Base-by-base conservation (phyloP, 2,329 filamentous ascomycete genomes). In the Sarocladium oryzae region DNA sequence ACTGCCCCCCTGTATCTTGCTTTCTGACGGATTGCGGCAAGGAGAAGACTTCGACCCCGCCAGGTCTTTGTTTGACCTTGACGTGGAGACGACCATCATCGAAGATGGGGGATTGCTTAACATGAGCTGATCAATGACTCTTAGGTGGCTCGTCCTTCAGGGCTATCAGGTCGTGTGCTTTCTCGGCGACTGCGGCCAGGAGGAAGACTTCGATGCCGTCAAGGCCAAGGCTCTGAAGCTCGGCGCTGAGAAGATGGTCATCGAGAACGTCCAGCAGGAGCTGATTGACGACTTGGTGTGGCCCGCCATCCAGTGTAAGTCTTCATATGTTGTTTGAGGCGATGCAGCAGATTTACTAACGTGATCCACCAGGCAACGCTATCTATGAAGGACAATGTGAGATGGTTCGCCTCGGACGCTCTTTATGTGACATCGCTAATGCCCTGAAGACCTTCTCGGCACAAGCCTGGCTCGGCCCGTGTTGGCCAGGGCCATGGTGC, bases 271-370 rank as follows among this genome's bases (percentile, higher is more conserved):
- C 52, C 78, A 79, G 56, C 75, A 77, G 60, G 83, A 87, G 68
- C 89, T 90, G 64, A 78, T 90, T 56, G 83, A 88, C 60, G 79
- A 89, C 69, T 77, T 89, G 33, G 86, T 83, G 75, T 89, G 85
- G 77, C 84, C 81, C 52, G 86, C 86, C 53, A 78, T 90, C 57
- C 83, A 86, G 67, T 86, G 82, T 56, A 28, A 41, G 37, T 49
- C 18, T 46, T 21, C 21, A 26, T 20, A 28, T 4, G 24, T 23
- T 30, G 24, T 23, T 23, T 24, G 10, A 3, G n/a, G 24, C 3
- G 8, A 16, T 5, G 20, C 46, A 24, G 3, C 43, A 21, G 23
- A 18, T 26, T 35, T 40, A 23, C 49, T 52, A 11, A 53, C 49
- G 37, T 5, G 38, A 20, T 36, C 45, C 37, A 15, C 24, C 51